Percentiles rank a stretch among this genome's conserved stretches.
These are phyloP conservation scores for Diddensiella santjacobensis DNA, from an alignment of 805 yeast species.

Conservation along the genomic window DNA sequence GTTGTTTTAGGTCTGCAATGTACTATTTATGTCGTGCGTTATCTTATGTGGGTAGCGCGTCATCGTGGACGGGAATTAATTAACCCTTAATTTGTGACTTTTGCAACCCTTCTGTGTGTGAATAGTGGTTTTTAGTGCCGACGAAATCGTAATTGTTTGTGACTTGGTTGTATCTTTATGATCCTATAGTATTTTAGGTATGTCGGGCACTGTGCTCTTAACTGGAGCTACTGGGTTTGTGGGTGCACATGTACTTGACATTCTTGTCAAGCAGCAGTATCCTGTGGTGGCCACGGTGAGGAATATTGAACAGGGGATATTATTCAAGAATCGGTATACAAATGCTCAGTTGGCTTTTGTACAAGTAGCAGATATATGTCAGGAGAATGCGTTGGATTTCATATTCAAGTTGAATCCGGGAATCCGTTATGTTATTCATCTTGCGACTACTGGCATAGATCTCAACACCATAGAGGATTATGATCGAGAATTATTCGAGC, in stretches of 20 bases:
- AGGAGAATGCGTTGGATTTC: slow-evolving; percentile 33
- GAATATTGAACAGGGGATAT: slow-evolving; percentile 37
- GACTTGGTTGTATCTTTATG: too few species aligned
- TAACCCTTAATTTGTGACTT: too few species aligned
- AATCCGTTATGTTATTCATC: slow-evolving; percentile 52
- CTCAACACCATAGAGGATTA: slow-evolving; percentile 27
- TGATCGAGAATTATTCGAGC: slow-evolving; percentile 50
- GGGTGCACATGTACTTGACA: slow-evolving; percentile 43
- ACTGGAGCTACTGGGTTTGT: slow-evolving; percentile 51
- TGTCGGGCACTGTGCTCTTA: slow-evolving; percentile 35
- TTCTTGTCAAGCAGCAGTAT: slow-evolving; percentile 39
- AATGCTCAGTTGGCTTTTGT: slow-evolving; percentile 40
- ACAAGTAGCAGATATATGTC: slow-evolving; percentile 46
- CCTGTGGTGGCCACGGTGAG: slow-evolving; percentile 47
- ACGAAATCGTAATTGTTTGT: too few species aligned
- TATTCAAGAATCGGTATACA: slow-evolving; percentile 32
- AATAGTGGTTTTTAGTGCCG: too few species aligned
- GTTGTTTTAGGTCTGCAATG: too few species aligned
- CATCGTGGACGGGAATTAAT: too few species aligned
- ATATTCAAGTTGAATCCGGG: slow-evolving; percentile 46
- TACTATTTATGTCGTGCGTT: too few species aligned
- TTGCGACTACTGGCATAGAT: slow-evolving; percentile 54
- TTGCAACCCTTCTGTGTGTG: too few species aligned
- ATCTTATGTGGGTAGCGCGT: too few species aligned
- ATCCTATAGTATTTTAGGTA: background rate